These are phyloP conservation scores for Saururus chinensis DNA, from an alignment of 164 flowering plant genomes.

Conservation along the genomic window DNA sequence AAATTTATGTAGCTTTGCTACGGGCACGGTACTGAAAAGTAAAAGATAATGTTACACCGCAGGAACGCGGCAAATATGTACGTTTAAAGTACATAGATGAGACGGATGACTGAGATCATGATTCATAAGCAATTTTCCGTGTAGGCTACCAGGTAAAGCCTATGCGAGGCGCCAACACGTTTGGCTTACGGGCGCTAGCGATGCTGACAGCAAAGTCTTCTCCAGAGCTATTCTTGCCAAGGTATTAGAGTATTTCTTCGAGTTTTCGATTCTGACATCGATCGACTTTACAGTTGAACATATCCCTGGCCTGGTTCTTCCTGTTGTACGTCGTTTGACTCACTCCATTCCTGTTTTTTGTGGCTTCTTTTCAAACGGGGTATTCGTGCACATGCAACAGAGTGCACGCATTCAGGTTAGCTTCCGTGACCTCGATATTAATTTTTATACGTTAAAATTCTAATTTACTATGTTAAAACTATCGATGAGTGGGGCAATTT, in stretches of 20 bases:
- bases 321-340: not conserved
- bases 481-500: too few relatives aligned
- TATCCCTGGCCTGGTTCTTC: not conserved
- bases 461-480: too few relatives aligned
- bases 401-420: constrained; percentile 69
- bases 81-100: not conserved
- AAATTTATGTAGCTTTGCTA: too few relatives aligned
- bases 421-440: not conserved
- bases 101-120: too few relatives aligned
- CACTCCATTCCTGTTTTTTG: not conserved
- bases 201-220: constrained; percentile 76
- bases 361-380: not conserved
- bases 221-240: constrained; percentile 93
- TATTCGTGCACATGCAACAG: constrained; percentile 17
- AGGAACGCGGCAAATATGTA: not conserved
- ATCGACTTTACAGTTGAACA: too few relatives aligned
- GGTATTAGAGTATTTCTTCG: constrained; percentile 60
- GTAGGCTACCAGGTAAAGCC: constrained; percentile 85
- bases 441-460: too few relatives aligned
- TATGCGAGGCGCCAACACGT: constrained; percentile 59
- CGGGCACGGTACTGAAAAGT: too few relatives aligned
- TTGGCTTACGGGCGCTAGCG: constrained; percentile 88
- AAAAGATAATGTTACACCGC: not conserved
- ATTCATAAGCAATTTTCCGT: not conserved
- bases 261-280: not conserved